Percentiles rank a stretch among this genome's conserved stretches.
Evolutionary conservation across 2,329 filamentous ascomycete genomes (phyloP).

Genomic region (Parastagonospora nodorum): DNA sequence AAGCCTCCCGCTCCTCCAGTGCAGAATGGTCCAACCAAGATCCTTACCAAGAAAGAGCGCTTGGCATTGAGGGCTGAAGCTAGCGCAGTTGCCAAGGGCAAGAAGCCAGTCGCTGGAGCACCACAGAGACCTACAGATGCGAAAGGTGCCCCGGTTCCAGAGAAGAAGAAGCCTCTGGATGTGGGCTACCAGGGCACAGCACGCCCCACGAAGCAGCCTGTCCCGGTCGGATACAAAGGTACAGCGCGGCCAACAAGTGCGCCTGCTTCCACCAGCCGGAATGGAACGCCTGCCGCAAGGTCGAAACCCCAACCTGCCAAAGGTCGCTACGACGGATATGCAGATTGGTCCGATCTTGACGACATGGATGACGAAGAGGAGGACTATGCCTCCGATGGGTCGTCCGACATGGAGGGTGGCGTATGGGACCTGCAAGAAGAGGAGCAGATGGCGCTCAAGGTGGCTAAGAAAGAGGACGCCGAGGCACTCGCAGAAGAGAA

Average conservation of each 20-base stretch:
- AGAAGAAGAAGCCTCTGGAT: conserved; percentile 46
- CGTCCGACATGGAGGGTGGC: conserved; percentile 80
- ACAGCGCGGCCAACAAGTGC: conserved; percentile 37
- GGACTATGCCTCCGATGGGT: conserved; percentile 67
- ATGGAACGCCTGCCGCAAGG: conserved; percentile 32
- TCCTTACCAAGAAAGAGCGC: conserved; percentile 63
- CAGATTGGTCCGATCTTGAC: conserved; percentile 45
- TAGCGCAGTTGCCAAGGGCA: conserved; percentile 42
- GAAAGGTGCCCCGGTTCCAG: conserved; percentile 34
- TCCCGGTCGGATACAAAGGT: conserved; percentile 44
- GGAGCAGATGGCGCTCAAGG: conserved; percentile 65
- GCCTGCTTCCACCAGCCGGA: conserved; percentile 29
- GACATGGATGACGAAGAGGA: conserved; percentile 60
- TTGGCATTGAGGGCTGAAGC: conserved; percentile 52
- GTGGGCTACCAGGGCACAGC: conserved; percentile 57
- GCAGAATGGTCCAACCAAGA: conserved; percentile 75
- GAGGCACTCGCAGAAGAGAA: conserved; percentile 64
- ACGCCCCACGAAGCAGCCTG: conserved; percentile 45
- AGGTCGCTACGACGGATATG: conserved; percentile 47
- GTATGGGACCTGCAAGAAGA: conserved; percentile 75
- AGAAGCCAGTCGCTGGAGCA: conserved; percentile 30
- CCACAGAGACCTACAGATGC: conserved; percentile 17
- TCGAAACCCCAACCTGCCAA: conserved; percentile 36
- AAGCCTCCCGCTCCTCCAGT: conserved; percentile 66
- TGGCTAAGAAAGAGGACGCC: conserved; percentile 70